Evolutionary conservation across 2,329 filamentous ascomycete genomes (phyloP).

Genomic region (Neofusicoccum cordaticola): DNA sequence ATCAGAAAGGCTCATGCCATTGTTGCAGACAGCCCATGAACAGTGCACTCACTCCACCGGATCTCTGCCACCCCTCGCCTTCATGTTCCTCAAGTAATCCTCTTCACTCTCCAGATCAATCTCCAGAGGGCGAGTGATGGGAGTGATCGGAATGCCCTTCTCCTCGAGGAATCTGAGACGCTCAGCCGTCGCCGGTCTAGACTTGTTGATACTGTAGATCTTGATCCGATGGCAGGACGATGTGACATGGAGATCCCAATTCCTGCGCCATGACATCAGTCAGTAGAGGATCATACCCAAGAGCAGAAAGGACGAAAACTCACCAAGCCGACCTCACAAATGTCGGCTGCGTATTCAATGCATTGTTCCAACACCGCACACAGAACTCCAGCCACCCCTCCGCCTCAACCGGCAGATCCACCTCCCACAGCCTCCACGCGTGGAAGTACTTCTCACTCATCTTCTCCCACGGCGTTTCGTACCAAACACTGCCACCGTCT

Average conservation of each 20-base stretch:
- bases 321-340: constrained; percentile 44
- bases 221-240: constrained; percentile 60
- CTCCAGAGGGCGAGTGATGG: constrained; percentile 54
- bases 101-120: constrained; percentile 51
- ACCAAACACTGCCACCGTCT: constrained; percentile 65
- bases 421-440: constrained; percentile 64
- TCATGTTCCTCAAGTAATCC: constrained; percentile 47
- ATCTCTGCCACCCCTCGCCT: constrained; percentile 39
- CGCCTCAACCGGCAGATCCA: constrained; percentile 57
- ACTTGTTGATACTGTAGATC: constrained; percentile 62
- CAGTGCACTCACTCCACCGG: constrained; percentile 37
- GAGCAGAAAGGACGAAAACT: neutral
- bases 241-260: constrained; percentile 66
- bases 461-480: constrained; percentile 59
- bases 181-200: constrained; percentile 46
- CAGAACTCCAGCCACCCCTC: constrained; percentile 49
- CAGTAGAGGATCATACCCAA: too few relatives aligned
- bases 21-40: too few relatives aligned
- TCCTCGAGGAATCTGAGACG: constrained; percentile 54
- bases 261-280: constrained; percentile 42
- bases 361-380: constrained; percentile 45
- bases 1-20: too few relatives aligned
- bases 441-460: constrained; percentile 61
- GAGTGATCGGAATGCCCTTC: constrained; percentile 47
- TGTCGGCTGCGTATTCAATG: constrained; percentile 47